These are phyloP conservation scores for Phlegmacium glaucopus DNA, from an alignment of 768 basidiomycete species.

Conservation along the genomic window DNA sequence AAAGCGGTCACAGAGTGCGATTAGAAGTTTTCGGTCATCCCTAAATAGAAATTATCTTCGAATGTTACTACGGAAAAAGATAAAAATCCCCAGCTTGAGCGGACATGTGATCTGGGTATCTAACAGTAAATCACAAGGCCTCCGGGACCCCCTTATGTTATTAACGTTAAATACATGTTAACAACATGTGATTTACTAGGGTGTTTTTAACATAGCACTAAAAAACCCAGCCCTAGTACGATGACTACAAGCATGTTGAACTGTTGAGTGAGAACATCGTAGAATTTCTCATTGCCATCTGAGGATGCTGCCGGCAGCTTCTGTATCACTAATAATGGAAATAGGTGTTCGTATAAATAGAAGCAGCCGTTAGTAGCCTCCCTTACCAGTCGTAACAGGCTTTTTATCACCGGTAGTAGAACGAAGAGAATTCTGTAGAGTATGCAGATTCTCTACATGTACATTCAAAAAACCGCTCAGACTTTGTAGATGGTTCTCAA, in stretches of 20 bases:
- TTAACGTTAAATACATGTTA: too few relatives aligned
- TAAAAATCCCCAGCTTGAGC: too few relatives aligned
- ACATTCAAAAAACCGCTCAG: constrained; percentile 23
- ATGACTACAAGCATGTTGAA: constrained; percentile 27
- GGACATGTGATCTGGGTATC: too few relatives aligned
- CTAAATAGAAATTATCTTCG: too few relatives aligned
- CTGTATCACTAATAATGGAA: neutral
- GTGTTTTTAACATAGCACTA: too few relatives aligned
- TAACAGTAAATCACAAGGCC: too few relatives aligned
- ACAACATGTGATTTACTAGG: too few relatives aligned
- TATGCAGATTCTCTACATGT: constrained; percentile 24
- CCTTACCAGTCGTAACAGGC: neutral
- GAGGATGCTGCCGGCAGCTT: neutral
- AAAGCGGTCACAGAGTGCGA: too few relatives aligned
- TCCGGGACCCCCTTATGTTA: too few relatives aligned
- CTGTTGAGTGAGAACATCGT: constrained; percentile 19
- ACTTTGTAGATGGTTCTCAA: constrained; percentile 19
- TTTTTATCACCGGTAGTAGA: neutral
- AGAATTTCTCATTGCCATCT: constrained; percentile 5
- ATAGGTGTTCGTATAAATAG: neutral
- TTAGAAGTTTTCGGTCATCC: too few relatives aligned
- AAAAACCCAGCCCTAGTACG: too few relatives aligned
- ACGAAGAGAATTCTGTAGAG: constrained; percentile 18
- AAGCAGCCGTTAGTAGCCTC: neutral
- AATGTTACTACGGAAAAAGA: too few relatives aligned